Conservation (phyloP, 371 early-diverging fungal species). For the Syncephalastrum contaminatum region DNA sequence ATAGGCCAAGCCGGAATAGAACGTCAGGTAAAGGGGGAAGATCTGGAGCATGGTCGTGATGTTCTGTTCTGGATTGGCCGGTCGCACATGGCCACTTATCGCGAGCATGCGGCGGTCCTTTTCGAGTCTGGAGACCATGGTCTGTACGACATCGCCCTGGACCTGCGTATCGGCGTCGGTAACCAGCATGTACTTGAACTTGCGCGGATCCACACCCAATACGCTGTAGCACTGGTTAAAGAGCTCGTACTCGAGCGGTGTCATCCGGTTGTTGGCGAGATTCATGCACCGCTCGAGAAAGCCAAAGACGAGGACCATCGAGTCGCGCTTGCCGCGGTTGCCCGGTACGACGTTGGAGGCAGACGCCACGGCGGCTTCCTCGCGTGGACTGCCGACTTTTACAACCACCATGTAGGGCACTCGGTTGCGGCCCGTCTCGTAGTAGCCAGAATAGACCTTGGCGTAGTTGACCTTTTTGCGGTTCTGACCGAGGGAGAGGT, state of each 20-base stretch:
- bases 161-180: constrained; percentile 48
- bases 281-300: constrained; percentile 52
- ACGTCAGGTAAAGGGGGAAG: constrained; percentile 42
- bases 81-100: constrained; percentile 48
- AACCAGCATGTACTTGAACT: constrained; percentile 47
- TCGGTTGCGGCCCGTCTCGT: constrained; percentile 45
- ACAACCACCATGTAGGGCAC: constrained; percentile 49
- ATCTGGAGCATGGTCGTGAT: constrained; percentile 50
- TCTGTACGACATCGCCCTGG: constrained; percentile 32
- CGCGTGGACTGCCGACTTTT: constrained; percentile 37
- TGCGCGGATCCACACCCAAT: constrained; percentile 44
- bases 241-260: constrained; percentile 46
- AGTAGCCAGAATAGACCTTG: constrained; percentile 45
- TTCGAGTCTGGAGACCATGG: constrained; percentile 34
- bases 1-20: constrained; percentile 41
- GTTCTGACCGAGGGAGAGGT: constrained; percentile 37
- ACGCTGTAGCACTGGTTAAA: constrained; percentile 48
- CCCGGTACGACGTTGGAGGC: constrained; percentile 19
- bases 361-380: constrained; percentile 12
- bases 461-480: constrained; percentile 35
- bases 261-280: constrained; percentile 34
- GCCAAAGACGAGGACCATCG: constrained; percentile 30
- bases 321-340: constrained; percentile 50
- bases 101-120: constrained; percentile 39
- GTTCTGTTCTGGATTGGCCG: constrained; percentile 48